A percentile compares a stretch with the other conserved stretches of the same genome.
Conservation (phyloP, 495 filamentous ascomycete species). For the Podospora bellae-mahoneyi region DNA sequence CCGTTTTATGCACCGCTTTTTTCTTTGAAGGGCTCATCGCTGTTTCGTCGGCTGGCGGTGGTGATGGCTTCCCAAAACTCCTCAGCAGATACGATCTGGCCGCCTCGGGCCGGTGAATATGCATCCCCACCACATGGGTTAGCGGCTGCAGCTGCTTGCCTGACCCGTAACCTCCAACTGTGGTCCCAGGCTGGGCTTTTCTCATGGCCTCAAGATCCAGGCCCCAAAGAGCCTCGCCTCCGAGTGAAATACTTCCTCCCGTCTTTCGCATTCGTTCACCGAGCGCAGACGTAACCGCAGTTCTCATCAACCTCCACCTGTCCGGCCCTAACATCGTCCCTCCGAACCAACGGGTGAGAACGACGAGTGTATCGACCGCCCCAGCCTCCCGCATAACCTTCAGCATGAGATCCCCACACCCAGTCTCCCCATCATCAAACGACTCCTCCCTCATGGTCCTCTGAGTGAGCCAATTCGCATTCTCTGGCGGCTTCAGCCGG, state of each 20-base stretch:
- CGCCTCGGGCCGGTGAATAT: constrained; percentile 65
- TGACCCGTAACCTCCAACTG: constrained; percentile 24
- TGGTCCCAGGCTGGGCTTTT: constrained; percentile 25
- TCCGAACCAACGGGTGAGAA: constrained; percentile 92
- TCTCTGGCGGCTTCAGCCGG: constrained; percentile 28
- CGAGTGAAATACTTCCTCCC: constrained; percentile 38
- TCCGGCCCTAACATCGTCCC: constrained; percentile 83
- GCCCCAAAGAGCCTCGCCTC: constrained; percentile 66
- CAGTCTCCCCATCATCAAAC: constrained; percentile 91
- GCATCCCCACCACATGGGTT: constrained; percentile 45
- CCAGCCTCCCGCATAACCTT: constrained; percentile 77
- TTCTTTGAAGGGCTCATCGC: constrained; percentile 35
- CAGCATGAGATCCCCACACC: constrained; percentile 75
- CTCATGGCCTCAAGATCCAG: constrained; percentile 69
- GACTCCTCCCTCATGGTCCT: constrained; percentile 67
- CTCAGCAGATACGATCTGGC: constrained; percentile 59
- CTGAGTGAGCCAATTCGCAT: neutral
- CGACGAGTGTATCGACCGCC: constrained; percentile 77
- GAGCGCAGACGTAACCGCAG: constrained; percentile 45
- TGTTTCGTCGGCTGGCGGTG: neutral
- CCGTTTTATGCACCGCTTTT: constrained; percentile 38
- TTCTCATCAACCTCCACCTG: constrained; percentile 58
- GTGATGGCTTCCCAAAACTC: constrained; percentile 50
- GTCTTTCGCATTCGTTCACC: constrained; percentile 44
- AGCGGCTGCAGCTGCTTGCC: constrained; percentile 19